Evolutionary conservation across 139 green algal species (phyloP).

Genomic region (Mychonastes homosphaera): DNA sequence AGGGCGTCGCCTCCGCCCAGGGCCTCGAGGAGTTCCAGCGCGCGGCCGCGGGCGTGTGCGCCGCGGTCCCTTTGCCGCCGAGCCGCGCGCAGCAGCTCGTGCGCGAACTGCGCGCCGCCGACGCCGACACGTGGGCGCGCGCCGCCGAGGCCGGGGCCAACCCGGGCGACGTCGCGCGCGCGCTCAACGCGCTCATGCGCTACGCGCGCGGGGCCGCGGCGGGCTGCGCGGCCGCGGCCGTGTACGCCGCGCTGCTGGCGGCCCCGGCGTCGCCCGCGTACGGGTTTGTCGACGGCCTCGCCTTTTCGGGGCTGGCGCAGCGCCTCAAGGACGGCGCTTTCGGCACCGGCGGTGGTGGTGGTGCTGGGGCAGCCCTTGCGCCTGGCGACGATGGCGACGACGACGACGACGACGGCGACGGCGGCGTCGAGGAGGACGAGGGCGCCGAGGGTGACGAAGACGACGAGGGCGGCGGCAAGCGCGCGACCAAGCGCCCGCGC

Average conservation of each 20-base stretch:
- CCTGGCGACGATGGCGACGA: neutral
- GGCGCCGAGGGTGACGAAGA: neutral
- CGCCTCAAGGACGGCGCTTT: conserved; percentile 14
- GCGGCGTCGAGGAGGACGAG: neutral
- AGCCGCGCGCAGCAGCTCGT: too few species aligned
- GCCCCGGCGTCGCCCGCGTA: conserved; percentile 10
- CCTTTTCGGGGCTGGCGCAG: conserved; percentile 15
- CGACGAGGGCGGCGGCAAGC: neutral
- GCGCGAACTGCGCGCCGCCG: too few species aligned
- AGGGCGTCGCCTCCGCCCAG: neutral
- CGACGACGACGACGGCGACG: conserved; percentile 2
- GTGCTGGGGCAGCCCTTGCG: neutral
- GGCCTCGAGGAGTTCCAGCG: conserved; percentile 11
- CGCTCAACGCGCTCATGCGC: conserved; percentile 18
- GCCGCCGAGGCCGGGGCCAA: too few species aligned
- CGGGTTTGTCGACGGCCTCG: conserved; percentile 2
- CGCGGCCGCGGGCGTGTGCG: neutral
- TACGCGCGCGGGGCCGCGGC: conserved; percentile 8
- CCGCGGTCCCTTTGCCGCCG: too few species aligned
- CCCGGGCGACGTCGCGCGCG: too few species aligned
- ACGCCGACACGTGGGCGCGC: too few species aligned
- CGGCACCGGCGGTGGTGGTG: neutral
- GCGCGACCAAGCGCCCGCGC: neutral
- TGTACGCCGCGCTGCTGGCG: conserved; percentile 16
- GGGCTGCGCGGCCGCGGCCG: conserved; percentile 6